Conservation (phyloP, 805 yeast species). For the Cyberlindnera petersonii region DNA sequence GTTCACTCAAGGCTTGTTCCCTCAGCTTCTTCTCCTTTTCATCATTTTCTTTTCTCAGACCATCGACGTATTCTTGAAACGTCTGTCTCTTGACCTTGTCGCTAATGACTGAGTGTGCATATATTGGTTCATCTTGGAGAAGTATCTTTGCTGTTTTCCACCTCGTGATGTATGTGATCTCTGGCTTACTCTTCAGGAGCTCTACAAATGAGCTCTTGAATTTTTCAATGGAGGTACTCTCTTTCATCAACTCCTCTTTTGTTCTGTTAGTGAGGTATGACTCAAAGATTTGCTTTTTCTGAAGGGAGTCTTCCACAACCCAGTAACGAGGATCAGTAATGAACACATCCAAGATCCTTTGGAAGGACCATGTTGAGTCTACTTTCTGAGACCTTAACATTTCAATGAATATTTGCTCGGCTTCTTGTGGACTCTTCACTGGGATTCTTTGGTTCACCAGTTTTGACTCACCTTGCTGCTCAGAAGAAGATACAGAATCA, state of each 20-base stretch:
- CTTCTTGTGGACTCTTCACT: slow-evolving; percentile 29
- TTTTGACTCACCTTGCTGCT: slow-evolving; percentile 25
- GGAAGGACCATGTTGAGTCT: slow-evolving; percentile 75
- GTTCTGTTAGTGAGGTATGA: slow-evolving; percentile 52
- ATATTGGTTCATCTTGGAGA: slow-evolving; percentile 62
- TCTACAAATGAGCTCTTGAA: slow-evolving; percentile 51
- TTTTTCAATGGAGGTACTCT: slow-evolving; percentile 48
- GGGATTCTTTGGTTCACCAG: slow-evolving; percentile 23
- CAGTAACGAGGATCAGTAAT: slow-evolving; percentile 63
- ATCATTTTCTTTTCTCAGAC: slow-evolving; percentile 33
- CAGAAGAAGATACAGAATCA: background rate
- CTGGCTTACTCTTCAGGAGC: slow-evolving; percentile 40
- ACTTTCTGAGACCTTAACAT: slow-evolving; percentile 55
- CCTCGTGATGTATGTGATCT: slow-evolving; percentile 53
- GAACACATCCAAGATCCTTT: slow-evolving; percentile 54
- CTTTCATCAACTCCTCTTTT: slow-evolving; percentile 48
- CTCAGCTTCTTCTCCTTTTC: slow-evolving; percentile 28
- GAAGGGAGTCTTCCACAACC: slow-evolving; percentile 57
- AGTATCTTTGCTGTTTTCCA: slow-evolving; percentile 58
- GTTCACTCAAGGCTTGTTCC: slow-evolving; percentile 47
- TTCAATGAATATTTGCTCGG: slow-evolving; percentile 42
- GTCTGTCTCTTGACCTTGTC: slow-evolving; percentile 53
- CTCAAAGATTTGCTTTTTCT: slow-evolving; percentile 60
- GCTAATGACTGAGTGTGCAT: slow-evolving; percentile 53
- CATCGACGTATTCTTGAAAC: slow-evolving; percentile 46